Conservation (phyloP, 176 grass and related monocot genomes). For the Eragrostis curvula region DNA sequence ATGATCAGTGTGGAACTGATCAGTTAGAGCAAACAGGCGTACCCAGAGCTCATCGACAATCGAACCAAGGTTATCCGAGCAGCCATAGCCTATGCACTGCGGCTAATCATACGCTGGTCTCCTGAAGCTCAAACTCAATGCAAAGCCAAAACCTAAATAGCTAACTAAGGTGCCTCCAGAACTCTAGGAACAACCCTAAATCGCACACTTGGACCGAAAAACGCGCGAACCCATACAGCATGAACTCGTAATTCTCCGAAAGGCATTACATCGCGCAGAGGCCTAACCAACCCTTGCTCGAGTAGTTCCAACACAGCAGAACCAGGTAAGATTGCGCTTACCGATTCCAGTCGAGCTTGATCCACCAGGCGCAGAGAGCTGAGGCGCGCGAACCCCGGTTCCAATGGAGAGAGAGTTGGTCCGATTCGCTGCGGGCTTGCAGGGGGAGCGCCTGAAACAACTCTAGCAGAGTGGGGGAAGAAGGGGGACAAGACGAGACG, state of each 20-base stretch:
- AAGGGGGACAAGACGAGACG: too few species aligned
- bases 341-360: neutral
- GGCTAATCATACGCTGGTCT: neutral
- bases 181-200: neutral
- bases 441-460: neutral
- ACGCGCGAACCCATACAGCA: neutral
- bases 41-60: neutral
- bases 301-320: neutral
- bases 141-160: slow-evolving; percentile 8
- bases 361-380: neutral
- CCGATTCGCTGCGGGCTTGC: slow-evolving; percentile 1
- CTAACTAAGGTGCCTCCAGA: neutral
- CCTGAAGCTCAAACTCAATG: neutral
- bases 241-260: neutral
- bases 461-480: too few species aligned
- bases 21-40: neutral
- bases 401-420: neutral
- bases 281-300: neutral
- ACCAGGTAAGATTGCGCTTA: neutral
- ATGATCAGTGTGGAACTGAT: neutral
- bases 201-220: neutral
- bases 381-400: neutral
- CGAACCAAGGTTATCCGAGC: neutral
- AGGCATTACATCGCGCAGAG: neutral
- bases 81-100: neutral